Base-by-base conservation (phyloP, 108 stramenopile genomes). In the Fistulifera solaris region DNA sequence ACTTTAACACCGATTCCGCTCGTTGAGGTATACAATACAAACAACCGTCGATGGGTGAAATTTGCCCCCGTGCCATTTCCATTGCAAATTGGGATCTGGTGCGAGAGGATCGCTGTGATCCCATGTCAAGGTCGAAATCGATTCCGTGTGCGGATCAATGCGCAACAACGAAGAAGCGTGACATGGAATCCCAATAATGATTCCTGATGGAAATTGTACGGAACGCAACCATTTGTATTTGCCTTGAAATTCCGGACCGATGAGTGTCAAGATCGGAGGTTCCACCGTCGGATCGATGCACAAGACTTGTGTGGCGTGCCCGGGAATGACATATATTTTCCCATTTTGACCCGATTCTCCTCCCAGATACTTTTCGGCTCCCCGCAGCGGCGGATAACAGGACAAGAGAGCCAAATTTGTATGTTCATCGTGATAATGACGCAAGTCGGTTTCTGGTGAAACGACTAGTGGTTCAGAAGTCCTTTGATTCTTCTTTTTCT, bases 201-300 rank as follows among this genome's bases (percentile, higher is more conserved):
- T 58, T 26, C 70, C 77, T 2, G 77, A 68, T 11, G 51, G 58
- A 8, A 35, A 35, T 8, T 35, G 3, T 14, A 92, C 75, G 12
- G 87, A 83, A n/a, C 93, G 58, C 0, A 94, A 58, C 87, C 89
- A 94, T 59, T 94, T 94, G 85, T 72, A 89, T 51, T 83, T 67
- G 5, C 81, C 66, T 24, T 63, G 35, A 53, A 78, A 72, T n/a
- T 48, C 46, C 0, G 85, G 83, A 15, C 92, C 92, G 48, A 94
- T 78, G 21, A 55, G 78, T 22, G 56, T 31, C 16, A 84, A 58
- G 8, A 35, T 8, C 8, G 31, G 31, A 15, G 61, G 63, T 48
- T 85, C 75, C 15, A 71, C 51, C 1, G 39, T 27, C 8, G 87
- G 76, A 48, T 87, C 74, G 47, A 93, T 81, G n/a, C 54, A 54